These are phyloP conservation scores for Lathyrus aphaca DNA, from an alignment of 306 rosid genomes.

Conservation along the genomic window DNA sequence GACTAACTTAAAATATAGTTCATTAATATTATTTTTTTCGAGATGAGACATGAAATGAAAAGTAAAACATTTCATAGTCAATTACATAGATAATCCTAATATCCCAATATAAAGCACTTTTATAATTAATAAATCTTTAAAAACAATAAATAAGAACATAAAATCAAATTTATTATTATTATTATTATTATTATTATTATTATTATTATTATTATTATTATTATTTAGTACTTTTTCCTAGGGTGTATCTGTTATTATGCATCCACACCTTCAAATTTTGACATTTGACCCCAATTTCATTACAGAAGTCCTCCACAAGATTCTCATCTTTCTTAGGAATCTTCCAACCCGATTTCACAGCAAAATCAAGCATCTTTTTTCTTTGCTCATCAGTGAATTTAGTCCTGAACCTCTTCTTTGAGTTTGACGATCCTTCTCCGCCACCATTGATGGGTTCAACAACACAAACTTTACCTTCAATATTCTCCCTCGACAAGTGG, in stretches of 20 bases:
- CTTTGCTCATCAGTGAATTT: slow-evolving; percentile 75
- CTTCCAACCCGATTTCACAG: slow-evolving; percentile 76
- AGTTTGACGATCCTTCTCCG: slow-evolving; percentile 27
- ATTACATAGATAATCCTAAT: too few species aligned
- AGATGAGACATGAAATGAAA: neutral
- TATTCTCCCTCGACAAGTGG: neutral
- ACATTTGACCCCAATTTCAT: slow-evolving; percentile 70
- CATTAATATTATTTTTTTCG: too few species aligned
- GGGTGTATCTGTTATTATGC: slow-evolving; percentile 91
- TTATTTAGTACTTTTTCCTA: slow-evolving; percentile 74
- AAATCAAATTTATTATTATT: neutral
- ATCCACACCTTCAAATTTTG: slow-evolving; percentile 90
- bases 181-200: neutral
- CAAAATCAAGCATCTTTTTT: slow-evolving; percentile 68
- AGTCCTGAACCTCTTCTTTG: slow-evolving; percentile 70
- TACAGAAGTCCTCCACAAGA: slow-evolving; percentile 65
- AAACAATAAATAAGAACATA: neutral
- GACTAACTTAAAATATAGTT: too few species aligned
- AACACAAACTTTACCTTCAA: neutral
- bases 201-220: too few species aligned
- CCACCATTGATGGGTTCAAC: slow-evolving; percentile 40
- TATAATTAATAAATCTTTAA: neutral
- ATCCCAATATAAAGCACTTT: neutral
- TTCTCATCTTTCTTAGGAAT: slow-evolving; percentile 78
- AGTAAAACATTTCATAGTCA: neutral